Evolutionary conservation across 2,329 filamentous ascomycete genomes (phyloP).

Genomic region (Fusarium falciforme): DNA sequence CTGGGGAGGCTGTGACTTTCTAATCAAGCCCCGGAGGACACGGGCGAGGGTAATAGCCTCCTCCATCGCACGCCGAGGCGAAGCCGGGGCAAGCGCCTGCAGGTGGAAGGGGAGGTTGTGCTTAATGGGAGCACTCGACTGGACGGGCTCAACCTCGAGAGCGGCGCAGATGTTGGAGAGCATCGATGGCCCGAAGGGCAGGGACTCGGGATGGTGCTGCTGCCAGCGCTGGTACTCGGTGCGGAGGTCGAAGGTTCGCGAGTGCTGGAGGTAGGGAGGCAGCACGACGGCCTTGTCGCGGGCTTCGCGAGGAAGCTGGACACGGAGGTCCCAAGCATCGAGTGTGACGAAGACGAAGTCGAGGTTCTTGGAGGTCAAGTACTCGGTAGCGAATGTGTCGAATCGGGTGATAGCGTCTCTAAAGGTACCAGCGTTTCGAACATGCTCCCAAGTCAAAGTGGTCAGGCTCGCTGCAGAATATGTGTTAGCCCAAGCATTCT

Average conservation of each 20-base stretch:
- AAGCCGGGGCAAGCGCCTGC: conserved; percentile 94
- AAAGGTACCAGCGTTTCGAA: conserved; percentile 96
- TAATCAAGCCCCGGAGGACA: conserved; percentile 90
- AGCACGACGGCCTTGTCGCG: conserved; percentile 98
- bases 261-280: conserved; percentile 96
- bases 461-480: conserved; percentile 84
- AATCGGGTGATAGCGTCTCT: conserved; percentile 96
- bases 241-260: conserved; percentile 93
- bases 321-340: conserved; percentile 97
- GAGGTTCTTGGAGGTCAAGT: conserved; percentile 88
- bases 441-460: conserved; percentile 98
- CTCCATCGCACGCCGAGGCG: conserved; percentile 95
- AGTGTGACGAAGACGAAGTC: conserved; percentile 99
- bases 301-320: conserved; percentile 96
- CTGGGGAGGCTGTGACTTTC: conserved; percentile 93
- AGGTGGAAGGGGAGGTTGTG: conserved; percentile 98
- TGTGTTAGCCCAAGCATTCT: conserved; percentile 31
- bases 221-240: conserved; percentile 99
- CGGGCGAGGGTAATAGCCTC: conserved; percentile 94
- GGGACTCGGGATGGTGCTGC: conserved; percentile 95
- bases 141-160: conserved; percentile 96
- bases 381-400: conserved; percentile 91
- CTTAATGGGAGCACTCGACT: conserved; percentile 97
- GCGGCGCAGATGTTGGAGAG: conserved; percentile 98
- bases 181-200: conserved; percentile 95